These are phyloP conservation scores for Cladosporium velox DNA, from an alignment of 2,329 filamentous ascomycete genomes.

Conservation along the genomic window DNA sequence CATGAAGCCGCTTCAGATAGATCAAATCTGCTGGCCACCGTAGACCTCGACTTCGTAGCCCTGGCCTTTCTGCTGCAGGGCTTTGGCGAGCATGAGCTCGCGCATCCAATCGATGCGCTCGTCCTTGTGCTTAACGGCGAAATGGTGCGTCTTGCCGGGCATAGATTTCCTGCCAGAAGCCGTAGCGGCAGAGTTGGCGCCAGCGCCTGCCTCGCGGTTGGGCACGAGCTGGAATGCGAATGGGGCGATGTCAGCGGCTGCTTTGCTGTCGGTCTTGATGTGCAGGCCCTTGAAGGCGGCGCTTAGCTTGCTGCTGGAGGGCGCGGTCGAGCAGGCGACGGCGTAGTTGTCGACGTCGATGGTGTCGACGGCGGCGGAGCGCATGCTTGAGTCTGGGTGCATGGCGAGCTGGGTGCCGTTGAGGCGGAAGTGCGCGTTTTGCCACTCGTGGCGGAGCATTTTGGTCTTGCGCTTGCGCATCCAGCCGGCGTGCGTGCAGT, in stretches of 20 bases:
- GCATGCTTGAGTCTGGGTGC: constrained; percentile 58
- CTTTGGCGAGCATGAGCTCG: constrained; percentile 88
- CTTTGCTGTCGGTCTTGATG: constrained; percentile 52
- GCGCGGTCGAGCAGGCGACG: constrained; percentile 77
- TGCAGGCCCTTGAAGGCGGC: constrained; percentile 81
- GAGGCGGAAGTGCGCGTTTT: constrained; percentile 86
- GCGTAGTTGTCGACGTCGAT: constrained; percentile 89
- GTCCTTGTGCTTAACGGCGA: constrained; percentile 82
- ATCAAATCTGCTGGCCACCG: constrained; percentile 45
- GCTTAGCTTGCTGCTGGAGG: constrained; percentile 76
- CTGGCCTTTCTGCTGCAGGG: constrained; percentile 78
- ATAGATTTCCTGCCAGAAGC: constrained; percentile 35
- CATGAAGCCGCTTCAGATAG: neutral
- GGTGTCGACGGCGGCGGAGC: constrained; percentile 71
- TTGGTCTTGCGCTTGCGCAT: constrained; percentile 86
- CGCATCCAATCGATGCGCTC: constrained; percentile 98
- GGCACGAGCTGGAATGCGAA: constrained; percentile 87
- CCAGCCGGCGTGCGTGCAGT: constrained; percentile 68
- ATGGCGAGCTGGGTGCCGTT: constrained; percentile 64
- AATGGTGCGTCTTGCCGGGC: constrained; percentile 84
- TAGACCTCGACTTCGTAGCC: constrained; percentile 83
- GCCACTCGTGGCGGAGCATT: constrained; percentile 90
- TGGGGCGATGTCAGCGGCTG: constrained; percentile 52
- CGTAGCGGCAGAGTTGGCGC: constrained; percentile 16
- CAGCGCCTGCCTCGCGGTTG: constrained; percentile 48